Conservation (phyloP, 192 early-diverging fungal genomes). For the Chytriomyces sp. region DNA sequence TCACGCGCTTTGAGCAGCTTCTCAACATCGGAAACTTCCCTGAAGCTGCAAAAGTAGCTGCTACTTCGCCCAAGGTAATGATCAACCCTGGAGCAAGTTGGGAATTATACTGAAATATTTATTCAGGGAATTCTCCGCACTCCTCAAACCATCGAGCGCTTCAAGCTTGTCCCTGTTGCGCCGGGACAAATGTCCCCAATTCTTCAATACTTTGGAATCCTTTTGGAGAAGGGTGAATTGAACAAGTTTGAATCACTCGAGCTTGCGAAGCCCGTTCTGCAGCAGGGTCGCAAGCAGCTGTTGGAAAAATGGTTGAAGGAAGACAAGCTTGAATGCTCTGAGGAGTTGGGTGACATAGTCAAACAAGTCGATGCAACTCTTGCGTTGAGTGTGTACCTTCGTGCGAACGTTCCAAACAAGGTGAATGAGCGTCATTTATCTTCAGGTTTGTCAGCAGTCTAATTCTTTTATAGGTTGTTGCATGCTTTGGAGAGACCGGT, state of each 20-base stretch:
- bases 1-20: constrained; percentile 88
- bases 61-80: constrained; percentile 81
- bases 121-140: constrained; percentile 89
- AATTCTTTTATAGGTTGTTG: constrained; percentile 64
- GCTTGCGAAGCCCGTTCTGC: constrained; percentile 86
- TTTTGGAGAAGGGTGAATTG: constrained; percentile 91
- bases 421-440: constrained; percentile 34
- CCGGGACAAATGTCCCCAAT: constrained; percentile 88
- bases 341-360: constrained; percentile 97
- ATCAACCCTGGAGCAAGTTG: not conserved
- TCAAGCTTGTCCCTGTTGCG: constrained; percentile 77
- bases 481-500: constrained; percentile 94
- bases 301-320: constrained; percentile 99
- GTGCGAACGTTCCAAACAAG: constrained; percentile 92
- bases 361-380: constrained; percentile 87
- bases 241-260: constrained; percentile 96
- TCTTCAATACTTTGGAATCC: constrained; percentile 95
- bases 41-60: constrained; percentile 94
- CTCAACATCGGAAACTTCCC: constrained; percentile 74
- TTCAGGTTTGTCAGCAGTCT: not conserved
- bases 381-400: constrained; percentile 92
- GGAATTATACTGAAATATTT: not conserved
- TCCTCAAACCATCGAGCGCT: constrained; percentile 89
- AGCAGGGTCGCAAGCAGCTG: constrained; percentile 87
- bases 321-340: constrained; percentile 97